phyloP scores from a whole-genome alignment of 1,284 basidiomycete genomes.

The Stygiomarasmius scandens region DNA sequence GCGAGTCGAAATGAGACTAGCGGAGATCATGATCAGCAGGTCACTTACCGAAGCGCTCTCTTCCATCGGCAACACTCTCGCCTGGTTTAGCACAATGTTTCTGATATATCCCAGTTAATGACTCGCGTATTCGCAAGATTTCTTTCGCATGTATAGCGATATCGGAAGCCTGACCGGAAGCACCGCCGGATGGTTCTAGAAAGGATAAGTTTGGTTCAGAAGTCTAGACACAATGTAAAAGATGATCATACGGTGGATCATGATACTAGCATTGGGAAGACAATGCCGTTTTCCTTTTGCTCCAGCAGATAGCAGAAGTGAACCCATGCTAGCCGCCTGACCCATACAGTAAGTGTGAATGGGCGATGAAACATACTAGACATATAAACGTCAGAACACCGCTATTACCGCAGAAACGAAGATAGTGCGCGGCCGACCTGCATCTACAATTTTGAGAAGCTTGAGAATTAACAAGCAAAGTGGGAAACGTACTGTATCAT shows the following conservation, averaged over 20 bases:
- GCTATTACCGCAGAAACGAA: conserved; percentile 12
- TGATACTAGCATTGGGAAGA: conserved; percentile 89
- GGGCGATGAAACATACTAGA: conserved; percentile 86
- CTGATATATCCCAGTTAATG: conserved; percentile 85
- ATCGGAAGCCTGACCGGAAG: conserved; percentile 90
- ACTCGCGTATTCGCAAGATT: conserved; percentile 83
- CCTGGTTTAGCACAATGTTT: conserved; percentile 70
- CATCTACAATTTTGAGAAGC: conserved; percentile 53
- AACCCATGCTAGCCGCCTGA: conserved; percentile 93
- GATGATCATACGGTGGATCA: conserved; percentile 87
- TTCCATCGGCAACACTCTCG: conserved; percentile 66
- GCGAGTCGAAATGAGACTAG: conserved; percentile 21
- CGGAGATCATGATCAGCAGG: conserved; percentile 14
- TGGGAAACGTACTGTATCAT: conserved; percentile 75
- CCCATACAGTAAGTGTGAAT: conserved; percentile 95
- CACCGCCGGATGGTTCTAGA: conserved; percentile 91
- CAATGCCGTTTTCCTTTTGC: conserved; percentile 88
- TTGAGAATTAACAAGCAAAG: background rate
- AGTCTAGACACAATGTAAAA: conserved; percentile 13
- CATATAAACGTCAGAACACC: conserved; percentile 15
- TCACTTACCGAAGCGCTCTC: conserved; percentile 76
- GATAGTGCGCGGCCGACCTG: conserved; percentile 52
- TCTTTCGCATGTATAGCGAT: conserved; percentile 94
- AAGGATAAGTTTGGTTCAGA: conserved; percentile 6
- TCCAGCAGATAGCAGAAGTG: conserved; percentile 84